A percentile compares a stretch with the other conserved stretches of the same genome.
Evolutionary conservation across 2,329 filamentous ascomycete genomes (phyloP).

Genomic region (Fusarium marasasianum): DNA sequence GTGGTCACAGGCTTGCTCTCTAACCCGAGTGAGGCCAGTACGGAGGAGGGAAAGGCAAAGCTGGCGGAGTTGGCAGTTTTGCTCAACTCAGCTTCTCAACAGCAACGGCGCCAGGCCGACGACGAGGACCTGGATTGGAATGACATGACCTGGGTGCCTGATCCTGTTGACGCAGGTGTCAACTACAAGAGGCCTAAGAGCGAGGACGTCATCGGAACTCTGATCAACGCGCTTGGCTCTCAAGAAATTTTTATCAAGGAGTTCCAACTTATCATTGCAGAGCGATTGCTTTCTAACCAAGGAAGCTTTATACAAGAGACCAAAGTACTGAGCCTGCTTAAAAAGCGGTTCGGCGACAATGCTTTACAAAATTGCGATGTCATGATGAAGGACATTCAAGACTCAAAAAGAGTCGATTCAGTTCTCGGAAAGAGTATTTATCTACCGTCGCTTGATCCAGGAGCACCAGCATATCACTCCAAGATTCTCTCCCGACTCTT

Average conservation of each 20-base stretch:
- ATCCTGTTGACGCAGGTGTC: conserved; percentile 90
- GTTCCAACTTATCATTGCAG: conserved; percentile 87
- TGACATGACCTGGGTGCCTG: conserved; percentile 92
- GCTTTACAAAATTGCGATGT: conserved; percentile 94
- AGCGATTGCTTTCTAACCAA: conserved; percentile 76
- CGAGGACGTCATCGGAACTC: conserved; percentile 89
- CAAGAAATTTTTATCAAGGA: conserved; percentile 95
- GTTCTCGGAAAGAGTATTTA: conserved; percentile 63
- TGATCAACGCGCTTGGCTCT: conserved; percentile 87
- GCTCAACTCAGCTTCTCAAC: conserved; percentile 68
- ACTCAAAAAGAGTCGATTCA: conserved; percentile 79
- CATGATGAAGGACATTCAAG: conserved; percentile 93
- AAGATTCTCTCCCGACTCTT: conserved; percentile 93
- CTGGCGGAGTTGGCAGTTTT: conserved; percentile 74
- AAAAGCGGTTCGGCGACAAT: conserved; percentile 85
- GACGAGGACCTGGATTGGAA: conserved; percentile 85
- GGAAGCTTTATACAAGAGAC: conserved; percentile 80
- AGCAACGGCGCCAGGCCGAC: conserved; percentile 61
- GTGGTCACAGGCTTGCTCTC: conserved; percentile 79
- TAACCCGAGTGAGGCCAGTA: conserved; percentile 64
- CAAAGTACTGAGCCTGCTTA: conserved; percentile 85
- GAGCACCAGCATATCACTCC: conserved; percentile 67
- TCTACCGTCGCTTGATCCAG: conserved; percentile 19
- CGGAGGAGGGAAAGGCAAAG: conserved; percentile 57
- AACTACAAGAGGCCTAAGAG: conserved; percentile 91